Evolutionary conservation across 495 filamentous ascomycete genomes (phyloP), one percentile per base, ranked within the genome.

Genomic region (Peziza echinospora): DNA sequence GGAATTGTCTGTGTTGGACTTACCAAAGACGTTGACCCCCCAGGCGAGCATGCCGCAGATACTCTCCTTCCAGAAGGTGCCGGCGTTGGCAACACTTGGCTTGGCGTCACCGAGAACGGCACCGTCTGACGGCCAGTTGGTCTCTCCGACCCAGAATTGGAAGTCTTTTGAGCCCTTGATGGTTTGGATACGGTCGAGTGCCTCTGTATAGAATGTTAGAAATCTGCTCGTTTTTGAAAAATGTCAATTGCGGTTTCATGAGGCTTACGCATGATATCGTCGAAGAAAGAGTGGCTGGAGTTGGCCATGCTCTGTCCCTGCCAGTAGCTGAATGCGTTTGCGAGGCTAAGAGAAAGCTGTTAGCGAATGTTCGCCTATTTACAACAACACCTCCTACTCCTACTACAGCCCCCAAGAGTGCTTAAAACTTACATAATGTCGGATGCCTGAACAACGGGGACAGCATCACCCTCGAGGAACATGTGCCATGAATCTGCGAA

Each of bases 321-420:
- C 82, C 82, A 85, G 71, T 84, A 87, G 25, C 75, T 73, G 58
- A 87, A 87, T n/a, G 77, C 82, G 55, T 87, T 87, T 59, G 71
- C 70, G 26, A 87, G 65, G 41, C 69, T 71, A 53, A n/a, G n/a
- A n/a, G n/a, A n/a, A n/a, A n/a, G n/a, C n/a, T n/a, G n/a, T n/a
- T 16, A 25, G n/a, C n/a, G n/a, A n/a, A n/a, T n/a, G n/a, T n/a
- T n/a, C n/a, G n/a, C n/a, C n/a, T n/a, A n/a, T n/a, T n/a, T n/a
- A n/a, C n/a, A n/a, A n/a, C n/a, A n/a, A n/a, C n/a, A n/a, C n/a
- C n/a, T n/a, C n/a, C n/a, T n/a, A n/a, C n/a, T n/a, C n/a, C n/a
- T n/a, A n/a, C n/a, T n/a, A n/a, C n/a, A n/a, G n/a, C n/a, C n/a
- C n/a, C n/a, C n/a, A n/a, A n/a, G n/a, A n/a, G n/a, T n/a, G n/a